Conservation (phyloP, 176 grass and related monocot species). For the Phoenix dactylifera region DNA sequence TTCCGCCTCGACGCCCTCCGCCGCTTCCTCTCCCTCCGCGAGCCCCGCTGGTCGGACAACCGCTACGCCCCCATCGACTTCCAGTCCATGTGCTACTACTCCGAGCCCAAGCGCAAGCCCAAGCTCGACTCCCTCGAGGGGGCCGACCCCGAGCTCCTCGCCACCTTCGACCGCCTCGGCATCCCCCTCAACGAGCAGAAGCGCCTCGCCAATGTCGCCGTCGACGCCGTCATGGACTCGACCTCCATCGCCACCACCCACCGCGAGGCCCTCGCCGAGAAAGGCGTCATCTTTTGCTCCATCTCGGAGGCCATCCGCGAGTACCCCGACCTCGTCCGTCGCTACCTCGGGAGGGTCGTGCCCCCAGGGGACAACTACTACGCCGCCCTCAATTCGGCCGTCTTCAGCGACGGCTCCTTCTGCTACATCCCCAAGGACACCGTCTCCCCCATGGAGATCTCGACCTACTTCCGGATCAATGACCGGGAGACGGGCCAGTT, state of each 20-base stretch:
- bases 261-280: constrained; percentile 52
- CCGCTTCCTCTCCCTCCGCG: constrained; percentile 55
- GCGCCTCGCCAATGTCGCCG: constrained; percentile 86
- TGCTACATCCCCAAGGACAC: constrained; percentile 96
- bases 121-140: constrained; percentile 88
- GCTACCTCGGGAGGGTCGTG: constrained; percentile 63
- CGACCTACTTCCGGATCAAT: constrained; percentile 91
- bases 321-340: constrained; percentile 70
- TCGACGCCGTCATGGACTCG: constrained; percentile 94
- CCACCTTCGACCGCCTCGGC: constrained; percentile 79
- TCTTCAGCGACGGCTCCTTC: constrained; percentile 96
- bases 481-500: constrained; percentile 86
- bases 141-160: constrained; percentile 67
- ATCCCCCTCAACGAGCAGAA: constrained; percentile 93
- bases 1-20: constrained; percentile 73
- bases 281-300: constrained; percentile 97
- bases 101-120: constrained; percentile 81
- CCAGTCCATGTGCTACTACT: constrained; percentile 91
- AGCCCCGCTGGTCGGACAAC: constrained; percentile 93
- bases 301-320: constrained; percentile 91
- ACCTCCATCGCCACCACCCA: constrained; percentile 90
- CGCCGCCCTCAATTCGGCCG: constrained; percentile 84
- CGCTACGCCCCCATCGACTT: constrained; percentile 58
- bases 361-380: constrained; percentile 82
- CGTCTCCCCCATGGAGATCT: constrained; percentile 91